Percentiles rank a stretch among this genome's conserved stretches.
These are phyloP conservation scores for Fomitopsis pinicola DNA, from an alignment of 1,284 basidiomycete species.

Conservation along the genomic window DNA sequence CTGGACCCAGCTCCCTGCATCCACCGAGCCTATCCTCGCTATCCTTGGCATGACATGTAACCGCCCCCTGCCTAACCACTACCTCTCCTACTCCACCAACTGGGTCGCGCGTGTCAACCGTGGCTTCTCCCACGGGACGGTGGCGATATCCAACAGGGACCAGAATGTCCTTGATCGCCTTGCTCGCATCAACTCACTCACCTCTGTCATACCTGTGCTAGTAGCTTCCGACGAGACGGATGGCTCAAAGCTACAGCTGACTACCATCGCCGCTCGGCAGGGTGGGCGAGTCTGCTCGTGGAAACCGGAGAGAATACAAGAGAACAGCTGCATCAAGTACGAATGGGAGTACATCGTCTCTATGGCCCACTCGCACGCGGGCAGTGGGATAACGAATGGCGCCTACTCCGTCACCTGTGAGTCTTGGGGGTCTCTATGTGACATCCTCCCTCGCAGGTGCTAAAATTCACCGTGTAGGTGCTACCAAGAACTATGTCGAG, in stretches of 20 bases:
- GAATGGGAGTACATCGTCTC: conserved; percentile 19
- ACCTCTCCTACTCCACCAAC: conserved; percentile 11
- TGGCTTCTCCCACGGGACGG: conserved; percentile 19
- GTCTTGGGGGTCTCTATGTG: conserved; percentile 2
- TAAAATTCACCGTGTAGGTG: conserved; percentile 13
- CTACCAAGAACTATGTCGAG: conserved; percentile 25
- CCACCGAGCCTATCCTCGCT: conserved; percentile 18
- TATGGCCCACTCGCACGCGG: conserved; percentile 24
- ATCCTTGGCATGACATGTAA: conserved; percentile 22
- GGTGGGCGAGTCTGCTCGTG: conserved; percentile 7
- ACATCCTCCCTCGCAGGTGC: not conserved
- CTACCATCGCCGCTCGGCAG: conserved; percentile 15
- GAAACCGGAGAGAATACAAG: conserved; percentile 8
- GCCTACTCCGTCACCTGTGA: conserved; percentile 22
- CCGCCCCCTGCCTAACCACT: conserved; percentile 8
- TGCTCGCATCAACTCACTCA: conserved; percentile 22
- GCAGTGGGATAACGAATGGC: conserved; percentile 18
- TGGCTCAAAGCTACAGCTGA: conserved; percentile 16
- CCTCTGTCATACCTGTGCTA: conserved; percentile 22
- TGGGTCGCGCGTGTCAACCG: conserved; percentile 18
- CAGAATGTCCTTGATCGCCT: conserved; percentile 20
- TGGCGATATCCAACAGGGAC: conserved; percentile 17
- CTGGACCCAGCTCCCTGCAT: not conserved
- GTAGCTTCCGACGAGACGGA: conserved; percentile 18
- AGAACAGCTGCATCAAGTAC: conserved; percentile 11